Conservation (phyloP, 441 rosid species). For the Euphorbia corollata region DNA sequence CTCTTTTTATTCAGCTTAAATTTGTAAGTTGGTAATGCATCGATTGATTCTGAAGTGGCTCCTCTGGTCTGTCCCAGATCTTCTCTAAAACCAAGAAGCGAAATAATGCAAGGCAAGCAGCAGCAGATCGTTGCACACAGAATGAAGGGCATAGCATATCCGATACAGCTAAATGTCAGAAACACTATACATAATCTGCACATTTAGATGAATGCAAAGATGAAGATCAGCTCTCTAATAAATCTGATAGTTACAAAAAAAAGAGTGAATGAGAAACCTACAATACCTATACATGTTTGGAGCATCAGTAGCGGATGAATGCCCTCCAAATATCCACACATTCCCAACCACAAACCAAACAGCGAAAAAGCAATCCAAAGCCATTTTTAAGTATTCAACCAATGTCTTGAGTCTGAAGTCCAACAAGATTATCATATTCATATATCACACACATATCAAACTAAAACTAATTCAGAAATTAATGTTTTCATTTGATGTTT, state of each 20-base stretch:
- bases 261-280: neutral
- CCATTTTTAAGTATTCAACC: conserved; percentile 93
- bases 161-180: conserved; percentile 87
- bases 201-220: conserved; percentile 12
- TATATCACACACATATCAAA: neutral
- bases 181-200: conserved; percentile 93
- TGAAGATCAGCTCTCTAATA: conserved; percentile 8
- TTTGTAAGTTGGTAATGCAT: conserved; percentile 85
- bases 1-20: conserved; percentile 59
- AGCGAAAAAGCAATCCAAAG: conserved; percentile 90
- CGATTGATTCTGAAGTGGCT: conserved; percentile 77
- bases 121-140: conserved; percentile 94
- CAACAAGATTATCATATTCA: neutral
- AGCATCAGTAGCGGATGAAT: conserved; percentile 76
- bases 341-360: conserved; percentile 99
- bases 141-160: conserved; percentile 98
- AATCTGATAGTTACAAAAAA: neutral
- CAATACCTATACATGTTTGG: conserved; percentile 92
- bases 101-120: conserved; percentile 90
- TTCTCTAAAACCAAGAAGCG: conserved; percentile 82
- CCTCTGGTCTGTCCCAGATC: conserved; percentile 82
- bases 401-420: conserved; percentile 61
- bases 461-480: neutral
- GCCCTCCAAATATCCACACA: conserved; percentile 98
- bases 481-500: neutral